Conservation (phyloP, 2,329 filamentous ascomycete species). For the Sporothrix mexicana region DNA sequence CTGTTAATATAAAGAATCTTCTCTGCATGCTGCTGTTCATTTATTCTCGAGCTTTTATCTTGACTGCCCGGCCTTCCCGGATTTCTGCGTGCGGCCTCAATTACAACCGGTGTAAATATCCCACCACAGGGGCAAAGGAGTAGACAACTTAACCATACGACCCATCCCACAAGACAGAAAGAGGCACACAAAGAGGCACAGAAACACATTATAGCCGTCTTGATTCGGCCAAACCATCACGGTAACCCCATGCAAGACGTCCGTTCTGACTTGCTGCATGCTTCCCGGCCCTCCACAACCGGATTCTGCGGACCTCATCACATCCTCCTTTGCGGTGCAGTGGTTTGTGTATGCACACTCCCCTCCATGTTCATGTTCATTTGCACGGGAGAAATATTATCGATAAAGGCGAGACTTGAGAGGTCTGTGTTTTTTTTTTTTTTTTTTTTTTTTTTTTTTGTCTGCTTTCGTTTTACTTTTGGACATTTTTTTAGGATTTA, state of each 20-base stretch:
- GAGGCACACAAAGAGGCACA: neutral
- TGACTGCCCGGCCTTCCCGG: no score
- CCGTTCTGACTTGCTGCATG: neutral
- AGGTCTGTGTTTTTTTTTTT: no score
- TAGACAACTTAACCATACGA: neutral
- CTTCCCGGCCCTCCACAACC: constrained; percentile 4
- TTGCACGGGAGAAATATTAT: neutral
- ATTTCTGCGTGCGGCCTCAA: no score
- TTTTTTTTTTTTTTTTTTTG: no score
- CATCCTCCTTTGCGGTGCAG: neutral
- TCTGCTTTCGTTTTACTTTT: no score
- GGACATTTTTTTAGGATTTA: no score
- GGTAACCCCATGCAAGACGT: neutral
- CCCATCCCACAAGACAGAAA: neutral
- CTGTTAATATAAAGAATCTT: no score
- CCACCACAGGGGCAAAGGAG: constrained; percentile 14
- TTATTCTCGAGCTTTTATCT: no score
- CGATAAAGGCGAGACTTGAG: neutral
- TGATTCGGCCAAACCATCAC: no score
- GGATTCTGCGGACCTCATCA: neutral
- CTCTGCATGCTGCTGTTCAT: no score
- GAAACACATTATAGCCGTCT: no score
- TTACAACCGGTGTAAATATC: constrained; percentile 9
- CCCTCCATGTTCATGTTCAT: neutral
- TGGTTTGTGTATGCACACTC: neutral